Base-by-base conservation (phyloP, 768 basidiomycete species). In the Xerocomellus chrysenteron region DNA sequence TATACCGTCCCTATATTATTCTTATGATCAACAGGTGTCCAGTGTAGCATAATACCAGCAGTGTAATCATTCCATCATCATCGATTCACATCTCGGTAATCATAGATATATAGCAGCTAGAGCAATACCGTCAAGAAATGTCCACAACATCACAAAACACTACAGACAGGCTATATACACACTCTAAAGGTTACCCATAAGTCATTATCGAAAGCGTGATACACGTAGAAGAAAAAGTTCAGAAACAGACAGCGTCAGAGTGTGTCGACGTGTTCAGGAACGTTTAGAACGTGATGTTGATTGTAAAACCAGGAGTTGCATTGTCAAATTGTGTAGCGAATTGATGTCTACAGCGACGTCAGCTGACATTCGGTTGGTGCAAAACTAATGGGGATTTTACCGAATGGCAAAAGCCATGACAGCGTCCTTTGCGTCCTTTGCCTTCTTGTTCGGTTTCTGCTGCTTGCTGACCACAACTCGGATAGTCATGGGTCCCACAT, bases 211-310 rank as follows among this genome's bases (percentile, higher is more conserved):
- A 50, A 48, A 43, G 19, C 42, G 8, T 42, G 47, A 41, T 53
- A 40, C 41, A 26, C 14, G 45, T 48, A 33, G 43, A 53, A 17
- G 41, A 43, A 35, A 33, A 36, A 9, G 16, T 55, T 50, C 49
- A 53, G 17, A 56, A 46, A 48, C 30, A 1, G 10, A 55, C 45
- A 45, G 40, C 13, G 21, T 17, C 13, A 50, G 5, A 28, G 13
- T 26, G 35, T 24, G 41, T 26, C n/a, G 35, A 26, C 30, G 39
- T 33, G 11, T 57, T 33, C 48, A 54, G n/a, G 49, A 56, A 56
- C 35, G 24, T 5, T 57, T 55, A 67, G 54, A 67, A 67, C 5
- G 54, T 66, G 36, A 73, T 49, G 13, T 59, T 54, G 57, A 63
- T n/a, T n/a, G n/a, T 13, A 21, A 55, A 50, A n/a, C 61, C 61